These are phyloP conservation scores for Ramaria sp. DNA, from an alignment of 768 basidiomycete species.

Conservation along the genomic window DNA sequence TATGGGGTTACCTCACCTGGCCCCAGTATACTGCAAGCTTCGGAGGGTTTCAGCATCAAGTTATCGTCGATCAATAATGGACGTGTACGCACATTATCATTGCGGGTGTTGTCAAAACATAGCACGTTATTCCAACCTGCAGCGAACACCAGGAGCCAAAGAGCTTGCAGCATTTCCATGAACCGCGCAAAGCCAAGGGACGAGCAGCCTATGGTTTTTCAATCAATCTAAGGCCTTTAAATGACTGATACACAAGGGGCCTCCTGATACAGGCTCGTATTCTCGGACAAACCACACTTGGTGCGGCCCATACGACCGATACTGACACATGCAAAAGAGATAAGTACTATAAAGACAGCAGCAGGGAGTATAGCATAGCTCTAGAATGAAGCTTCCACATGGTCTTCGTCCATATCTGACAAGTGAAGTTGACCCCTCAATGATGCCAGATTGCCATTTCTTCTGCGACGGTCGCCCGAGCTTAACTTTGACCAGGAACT, in stretches of 20 bases:
- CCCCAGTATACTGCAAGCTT: conserved; percentile 7
- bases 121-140: neutral
- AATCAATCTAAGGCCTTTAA: neutral
- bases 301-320: neutral
- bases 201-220: neutral
- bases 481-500: neutral
- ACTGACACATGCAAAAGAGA: neutral
- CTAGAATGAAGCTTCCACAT: neutral
- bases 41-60: neutral
- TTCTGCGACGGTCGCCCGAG: neutral
- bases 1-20: neutral
- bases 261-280: neutral
- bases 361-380: neutral
- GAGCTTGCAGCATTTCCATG: neutral
- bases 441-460: neutral
- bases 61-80: neutral
- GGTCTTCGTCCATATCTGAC: neutral
- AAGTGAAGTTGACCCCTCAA: neutral
- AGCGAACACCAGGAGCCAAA: neutral
- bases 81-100: neutral
- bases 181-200: neutral
- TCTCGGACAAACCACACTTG: neutral
- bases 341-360: neutral
- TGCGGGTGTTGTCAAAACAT: neutral
- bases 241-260: neutral